Percentiles rank a stretch among this genome's conserved stretches.
Conservation (phyloP, 805 yeast species). For the Candida caryicola region DNA sequence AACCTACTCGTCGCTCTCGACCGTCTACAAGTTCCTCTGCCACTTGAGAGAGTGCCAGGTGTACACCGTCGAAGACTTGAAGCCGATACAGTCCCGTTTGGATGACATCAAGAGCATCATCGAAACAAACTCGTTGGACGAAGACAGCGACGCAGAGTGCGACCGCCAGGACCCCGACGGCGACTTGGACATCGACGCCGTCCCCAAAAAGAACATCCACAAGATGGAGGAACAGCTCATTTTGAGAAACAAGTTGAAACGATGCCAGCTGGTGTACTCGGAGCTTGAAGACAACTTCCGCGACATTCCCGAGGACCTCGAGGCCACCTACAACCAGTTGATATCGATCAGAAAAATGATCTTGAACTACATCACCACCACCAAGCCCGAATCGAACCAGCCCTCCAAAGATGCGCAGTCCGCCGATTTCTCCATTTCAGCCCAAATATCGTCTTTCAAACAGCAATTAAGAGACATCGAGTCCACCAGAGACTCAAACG, state of each 20-base stretch:
- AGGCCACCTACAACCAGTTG: conserved; percentile 52
- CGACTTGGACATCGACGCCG: conserved; percentile 6
- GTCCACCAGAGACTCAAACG: conserved; percentile 44
- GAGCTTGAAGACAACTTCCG: conserved; percentile 52
- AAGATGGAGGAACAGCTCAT: conserved; percentile 58
- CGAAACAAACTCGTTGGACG: conserved; percentile 14
- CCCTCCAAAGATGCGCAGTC: background rate
- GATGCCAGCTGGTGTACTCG: conserved; percentile 57
- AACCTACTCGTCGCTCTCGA: conserved; percentile 82
- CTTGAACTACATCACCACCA: conserved; percentile 34
- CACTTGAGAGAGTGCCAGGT: conserved; percentile 80
- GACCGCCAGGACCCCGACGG: conserved; percentile 13
- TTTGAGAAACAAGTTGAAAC: conserved; percentile 61
- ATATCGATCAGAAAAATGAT: conserved; percentile 62
- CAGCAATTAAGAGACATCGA: conserved; percentile 28
- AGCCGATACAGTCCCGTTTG: conserved; percentile 72
- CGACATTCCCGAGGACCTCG: conserved; percentile 39
- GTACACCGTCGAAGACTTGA: conserved; percentile 79
- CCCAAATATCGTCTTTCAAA: conserved; percentile 20
- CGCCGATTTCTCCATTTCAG: conserved; percentile 4
- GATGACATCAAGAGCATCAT: conserved; percentile 68
- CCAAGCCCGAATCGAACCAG: background rate
- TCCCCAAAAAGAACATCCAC: conserved; percentile 19
- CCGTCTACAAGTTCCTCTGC: conserved; percentile 79
- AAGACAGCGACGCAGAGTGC: conserved; percentile 6